Conservation (phyloP, 768 basidiomycete genomes). For the Rhodosporidiobolus odoratus region DNA sequence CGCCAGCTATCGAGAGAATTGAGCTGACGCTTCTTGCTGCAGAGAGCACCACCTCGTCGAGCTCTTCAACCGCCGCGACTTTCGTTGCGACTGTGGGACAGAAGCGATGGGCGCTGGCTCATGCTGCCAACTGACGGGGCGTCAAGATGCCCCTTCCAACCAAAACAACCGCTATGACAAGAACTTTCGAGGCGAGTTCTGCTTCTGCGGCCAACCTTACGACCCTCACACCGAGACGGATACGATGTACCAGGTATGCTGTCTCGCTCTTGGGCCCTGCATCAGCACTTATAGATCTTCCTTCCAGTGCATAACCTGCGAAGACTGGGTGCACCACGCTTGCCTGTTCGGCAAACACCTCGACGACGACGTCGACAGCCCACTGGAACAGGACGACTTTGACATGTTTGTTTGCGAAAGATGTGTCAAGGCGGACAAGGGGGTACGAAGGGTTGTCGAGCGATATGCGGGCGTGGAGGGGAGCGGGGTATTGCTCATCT, state of each 20-base stretch:
- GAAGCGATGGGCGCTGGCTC: slow-evolving; percentile 25
- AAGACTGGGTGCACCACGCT: slow-evolving; percentile 41
- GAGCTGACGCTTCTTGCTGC: background rate
- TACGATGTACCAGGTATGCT: background rate
- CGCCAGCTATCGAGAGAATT: background rate
- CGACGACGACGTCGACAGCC: slow-evolving; percentile 14
- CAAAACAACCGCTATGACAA: slow-evolving; percentile 36
- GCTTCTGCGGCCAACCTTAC: slow-evolving; percentile 39
- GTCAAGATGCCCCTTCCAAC: slow-evolving; percentile 22
- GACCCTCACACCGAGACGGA: slow-evolving; percentile 41
- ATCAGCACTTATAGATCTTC: background rate
- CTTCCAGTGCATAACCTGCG: slow-evolving; percentile 29
- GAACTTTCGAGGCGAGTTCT: slow-evolving; percentile 40
- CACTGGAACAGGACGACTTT: slow-evolving; percentile 32
- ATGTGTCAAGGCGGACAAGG: slow-evolving; percentile 6
- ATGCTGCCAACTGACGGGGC: slow-evolving; percentile 28
- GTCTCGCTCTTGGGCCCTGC: background rate
- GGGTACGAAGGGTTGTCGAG: slow-evolving; percentile 11
- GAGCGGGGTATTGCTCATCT: slow-evolving; percentile 22
- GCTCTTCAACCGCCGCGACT: slow-evolving; percentile 41
- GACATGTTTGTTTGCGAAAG: slow-evolving; percentile 31
- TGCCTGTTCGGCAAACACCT: slow-evolving; percentile 30
- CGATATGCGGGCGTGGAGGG: slow-evolving; percentile 29
- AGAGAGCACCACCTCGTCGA: slow-evolving; percentile 41
- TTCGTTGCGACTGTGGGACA: slow-evolving; percentile 42